A percentile compares a stretch with the other conserved stretches of the same genome.
These are phyloP conservation scores for Physaria fendleri DNA, from an alignment of 345 rosid species.

Conservation along the genomic window DNA sequence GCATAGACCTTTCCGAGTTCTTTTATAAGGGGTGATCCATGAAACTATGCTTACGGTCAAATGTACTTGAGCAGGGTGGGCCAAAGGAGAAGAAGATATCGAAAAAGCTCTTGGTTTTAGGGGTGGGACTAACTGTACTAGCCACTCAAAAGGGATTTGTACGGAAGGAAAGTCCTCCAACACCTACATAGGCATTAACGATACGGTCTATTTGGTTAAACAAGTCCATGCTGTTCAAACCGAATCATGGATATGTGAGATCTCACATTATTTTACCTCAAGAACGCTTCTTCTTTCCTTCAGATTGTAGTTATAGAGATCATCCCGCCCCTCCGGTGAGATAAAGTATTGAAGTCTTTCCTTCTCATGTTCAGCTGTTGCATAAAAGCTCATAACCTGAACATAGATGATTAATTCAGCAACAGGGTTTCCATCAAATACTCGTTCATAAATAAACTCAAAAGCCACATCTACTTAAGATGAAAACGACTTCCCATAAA, in stretches of 20 bases:
- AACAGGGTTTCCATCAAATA: constrained; percentile 5
- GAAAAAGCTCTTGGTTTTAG: constrained; percentile 83
- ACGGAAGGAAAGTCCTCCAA: constrained; percentile 93
- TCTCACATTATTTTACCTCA: constrained; percentile 47
- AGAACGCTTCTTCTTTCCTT: constrained; percentile 85
- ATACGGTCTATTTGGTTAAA: background rate
- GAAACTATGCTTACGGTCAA: constrained; percentile 76
- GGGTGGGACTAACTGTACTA: constrained; percentile 86
- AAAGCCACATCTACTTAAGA: background rate
- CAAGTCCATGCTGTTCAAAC: background rate
- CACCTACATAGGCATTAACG: constrained; percentile 41
- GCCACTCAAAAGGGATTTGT: constrained; percentile 88
- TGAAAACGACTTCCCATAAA: background rate
- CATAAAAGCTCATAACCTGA: constrained; percentile 86
- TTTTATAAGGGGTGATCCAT: constrained; percentile 84
- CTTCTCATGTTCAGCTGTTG: constrained; percentile 74
- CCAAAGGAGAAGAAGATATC: constrained; percentile 76
- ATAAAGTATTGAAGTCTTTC: constrained; percentile 84
- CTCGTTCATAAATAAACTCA: constrained; percentile 5
- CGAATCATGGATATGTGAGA: background rate
- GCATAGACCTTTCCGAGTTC: constrained; percentile 73
- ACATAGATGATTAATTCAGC: background rate
- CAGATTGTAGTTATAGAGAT: constrained; percentile 86
- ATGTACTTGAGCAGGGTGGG: constrained; percentile 78
- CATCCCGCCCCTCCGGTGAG: constrained; percentile 92